A percentile compares a stretch with the other conserved stretches of the same genome.
phyloP scores from a whole-genome alignment of 1,284 basidiomycete genomes.

The Peniophora sp. region DNA sequence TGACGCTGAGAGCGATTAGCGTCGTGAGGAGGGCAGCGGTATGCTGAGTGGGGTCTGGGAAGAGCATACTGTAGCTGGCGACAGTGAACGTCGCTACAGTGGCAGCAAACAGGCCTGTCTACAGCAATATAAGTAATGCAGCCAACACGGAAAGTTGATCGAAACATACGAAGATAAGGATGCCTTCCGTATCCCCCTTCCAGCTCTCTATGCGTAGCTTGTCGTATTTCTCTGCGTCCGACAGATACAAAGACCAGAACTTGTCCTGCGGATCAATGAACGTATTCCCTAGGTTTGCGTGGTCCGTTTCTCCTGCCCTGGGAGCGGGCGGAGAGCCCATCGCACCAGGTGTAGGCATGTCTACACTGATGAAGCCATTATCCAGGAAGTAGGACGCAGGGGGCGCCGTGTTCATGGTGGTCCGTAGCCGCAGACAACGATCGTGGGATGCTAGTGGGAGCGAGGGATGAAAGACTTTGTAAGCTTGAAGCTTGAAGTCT shows the following conservation, averaged over 20 bases:
- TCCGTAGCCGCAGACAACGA: too few relatives aligned
- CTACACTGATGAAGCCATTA: too few relatives aligned
- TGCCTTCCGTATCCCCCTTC: constrained; percentile 36
- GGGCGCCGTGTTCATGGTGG: neutral
- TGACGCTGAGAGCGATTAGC: too few relatives aligned
- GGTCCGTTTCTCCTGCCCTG: too few relatives aligned
- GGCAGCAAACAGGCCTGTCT: constrained; percentile 36
- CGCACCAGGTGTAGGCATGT: too few relatives aligned
- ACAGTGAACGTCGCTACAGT: constrained; percentile 37
- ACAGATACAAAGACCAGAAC: constrained; percentile 10
- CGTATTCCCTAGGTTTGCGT: neutral
- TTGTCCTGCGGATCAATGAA: neutral
- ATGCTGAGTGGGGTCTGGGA: neutral
- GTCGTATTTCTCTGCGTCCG: constrained; percentile 10
- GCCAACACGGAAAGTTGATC: neutral
- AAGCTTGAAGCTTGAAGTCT: too few relatives aligned
- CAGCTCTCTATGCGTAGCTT: constrained; percentile 21
- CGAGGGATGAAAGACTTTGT: too few relatives aligned
- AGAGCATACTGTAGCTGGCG: constrained; percentile 26
- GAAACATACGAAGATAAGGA: constrained; percentile 32
- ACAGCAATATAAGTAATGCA: neutral
- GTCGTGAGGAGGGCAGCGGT: neutral
- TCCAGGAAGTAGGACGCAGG: too few relatives aligned
- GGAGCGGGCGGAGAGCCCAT: too few relatives aligned
- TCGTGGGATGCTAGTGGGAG: too few relatives aligned